Conservation (phyloP, 805 yeast species). For the Ogataea sp. region DNA sequence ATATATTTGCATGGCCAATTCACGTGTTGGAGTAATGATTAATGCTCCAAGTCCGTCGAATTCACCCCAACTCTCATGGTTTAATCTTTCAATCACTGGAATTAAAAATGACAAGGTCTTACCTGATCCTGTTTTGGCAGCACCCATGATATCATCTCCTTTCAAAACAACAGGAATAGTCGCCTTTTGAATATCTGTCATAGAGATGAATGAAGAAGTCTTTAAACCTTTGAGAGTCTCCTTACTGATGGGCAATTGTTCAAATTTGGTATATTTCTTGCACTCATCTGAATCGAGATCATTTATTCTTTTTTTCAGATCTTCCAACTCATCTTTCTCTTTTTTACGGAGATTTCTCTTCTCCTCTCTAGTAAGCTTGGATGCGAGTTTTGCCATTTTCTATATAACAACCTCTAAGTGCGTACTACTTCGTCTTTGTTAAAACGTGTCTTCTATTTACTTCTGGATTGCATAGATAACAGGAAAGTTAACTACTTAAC, state of each 20-base stretch:
- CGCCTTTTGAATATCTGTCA: slow-evolving; percentile 82
- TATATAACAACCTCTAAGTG: too few relatives aligned
- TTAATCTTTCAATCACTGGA: slow-evolving; percentile 68
- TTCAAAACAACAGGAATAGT: slow-evolving; percentile 71
- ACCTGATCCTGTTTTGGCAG: slow-evolving; percentile 89
- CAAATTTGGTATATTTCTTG: slow-evolving; percentile 41
- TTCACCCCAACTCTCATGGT: slow-evolving; percentile 68
- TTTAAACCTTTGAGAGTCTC: slow-evolving; percentile 64
- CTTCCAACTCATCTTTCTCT: slow-evolving; percentile 29
- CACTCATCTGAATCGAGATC: slow-evolving; percentile 41
- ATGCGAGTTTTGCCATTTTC: slow-evolving; percentile 22
- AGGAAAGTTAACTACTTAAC: too few relatives aligned
- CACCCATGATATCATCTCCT: slow-evolving; percentile 75
- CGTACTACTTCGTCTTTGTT: not conserved
- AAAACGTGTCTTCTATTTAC: too few relatives aligned
- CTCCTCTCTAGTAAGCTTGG: slow-evolving; percentile 21
- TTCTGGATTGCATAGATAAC: too few relatives aligned
- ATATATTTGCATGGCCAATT: slow-evolving; percentile 83
- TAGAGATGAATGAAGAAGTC: slow-evolving; percentile 65
- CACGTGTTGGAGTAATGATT: slow-evolving; percentile 88
- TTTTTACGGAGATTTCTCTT: slow-evolving; percentile 15
- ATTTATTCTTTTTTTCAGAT: slow-evolving; percentile 42
- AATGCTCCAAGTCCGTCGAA: slow-evolving; percentile 85
- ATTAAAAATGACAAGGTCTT: slow-evolving; percentile 81
- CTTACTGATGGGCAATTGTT: slow-evolving; percentile 68